A percentile compares a stretch with the other conserved stretches of the same genome.
These are phyloP conservation scores for Fusarium sp. DNA, from an alignment of 2,329 filamentous ascomycete species.

Conservation along the genomic window DNA sequence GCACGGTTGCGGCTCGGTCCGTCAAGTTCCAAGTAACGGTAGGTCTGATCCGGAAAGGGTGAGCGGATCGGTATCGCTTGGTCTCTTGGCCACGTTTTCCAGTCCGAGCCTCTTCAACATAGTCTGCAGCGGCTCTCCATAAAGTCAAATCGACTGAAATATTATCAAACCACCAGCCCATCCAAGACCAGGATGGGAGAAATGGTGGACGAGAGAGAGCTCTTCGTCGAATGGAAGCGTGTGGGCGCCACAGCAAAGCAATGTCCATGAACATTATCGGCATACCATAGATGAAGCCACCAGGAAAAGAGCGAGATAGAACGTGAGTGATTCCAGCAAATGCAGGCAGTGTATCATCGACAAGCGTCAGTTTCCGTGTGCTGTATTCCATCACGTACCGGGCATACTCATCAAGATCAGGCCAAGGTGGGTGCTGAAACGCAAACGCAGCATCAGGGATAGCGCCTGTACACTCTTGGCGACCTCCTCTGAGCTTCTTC, in stretches of 20 bases:
- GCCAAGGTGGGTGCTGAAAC: conserved; percentile 58
- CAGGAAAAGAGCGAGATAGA: conserved; percentile 56
- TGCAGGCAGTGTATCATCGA: conserved; percentile 58
- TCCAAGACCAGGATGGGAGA: conserved; percentile 61
- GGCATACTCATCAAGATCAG: conserved; percentile 60
- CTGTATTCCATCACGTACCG: conserved; percentile 60
- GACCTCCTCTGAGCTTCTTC: conserved; percentile 50
- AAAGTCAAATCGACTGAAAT: conserved; percentile 57
- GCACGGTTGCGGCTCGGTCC: conserved; percentile 52
- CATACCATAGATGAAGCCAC: conserved; percentile 61
- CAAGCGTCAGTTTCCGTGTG: conserved; percentile 53
- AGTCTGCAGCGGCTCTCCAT: conserved; percentile 59
- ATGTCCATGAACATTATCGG: conserved; percentile 61
- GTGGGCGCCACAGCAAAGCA: conserved; percentile 60
- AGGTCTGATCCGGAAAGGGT: conserved; percentile 55
- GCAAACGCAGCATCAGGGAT: conserved; percentile 52
- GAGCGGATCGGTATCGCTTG: conserved; percentile 54
- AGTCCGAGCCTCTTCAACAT: conserved; percentile 54
- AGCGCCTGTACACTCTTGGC: conserved; percentile 50
- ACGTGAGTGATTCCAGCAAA: conserved; percentile 59
- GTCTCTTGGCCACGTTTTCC: conserved; percentile 49
- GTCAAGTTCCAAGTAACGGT: conserved; percentile 57
- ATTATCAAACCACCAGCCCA: conserved; percentile 62
- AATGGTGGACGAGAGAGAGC: conserved; percentile 54
- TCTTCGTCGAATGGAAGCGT: conserved; percentile 57